Evolutionary conservation across 2,329 filamentous ascomycete genomes (phyloP).

Genomic region (Fusarium irregulare): DNA sequence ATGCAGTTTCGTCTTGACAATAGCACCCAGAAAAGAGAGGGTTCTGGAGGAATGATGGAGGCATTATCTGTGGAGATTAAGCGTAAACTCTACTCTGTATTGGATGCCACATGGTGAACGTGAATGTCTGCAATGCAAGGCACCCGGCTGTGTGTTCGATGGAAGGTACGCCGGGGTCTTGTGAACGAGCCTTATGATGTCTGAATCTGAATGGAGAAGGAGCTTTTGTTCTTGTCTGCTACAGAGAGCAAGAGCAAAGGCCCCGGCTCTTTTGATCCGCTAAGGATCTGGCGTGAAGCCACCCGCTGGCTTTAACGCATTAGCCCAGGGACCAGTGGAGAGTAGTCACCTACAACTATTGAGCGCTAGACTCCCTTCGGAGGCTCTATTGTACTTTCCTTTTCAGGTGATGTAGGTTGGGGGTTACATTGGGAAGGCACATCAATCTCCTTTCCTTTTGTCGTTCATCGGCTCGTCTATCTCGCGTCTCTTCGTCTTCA

Average conservation of each 20-base stretch:
- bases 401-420: slow-evolving; percentile 4
- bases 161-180: slow-evolving; percentile 2
- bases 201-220: not conserved
- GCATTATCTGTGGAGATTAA: slow-evolving; percentile 17
- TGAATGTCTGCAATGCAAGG: slow-evolving; percentile 13
- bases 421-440: slow-evolving; percentile 4
- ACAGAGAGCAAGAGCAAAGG: not conserved
- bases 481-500: not conserved
- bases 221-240: not conserved
- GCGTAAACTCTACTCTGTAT: not conserved
- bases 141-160: not conserved
- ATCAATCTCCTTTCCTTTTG: slow-evolving; percentile 21
- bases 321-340: not conserved
- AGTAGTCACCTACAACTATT: not conserved
- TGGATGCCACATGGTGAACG: slow-evolving; percentile 2
- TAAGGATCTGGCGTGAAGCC: slow-evolving; percentile 14
- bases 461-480: not conserved
- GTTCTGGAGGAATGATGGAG: slow-evolving; percentile 5
- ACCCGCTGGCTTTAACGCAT: slow-evolving; percentile 18
- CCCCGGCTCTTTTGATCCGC: not conserved
- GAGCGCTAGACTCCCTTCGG: slow-evolving; percentile 31
- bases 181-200: slow-evolving; percentile 13
- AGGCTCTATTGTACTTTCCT: slow-evolving; percentile 5
- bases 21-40: not conserved
- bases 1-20: slow-evolving; percentile 11